Evolutionary conservation across 2,329 filamentous ascomycete species (phyloP), one percentile per base, ranked within the genome.

Genomic region (Elsinoe australis): DNA sequence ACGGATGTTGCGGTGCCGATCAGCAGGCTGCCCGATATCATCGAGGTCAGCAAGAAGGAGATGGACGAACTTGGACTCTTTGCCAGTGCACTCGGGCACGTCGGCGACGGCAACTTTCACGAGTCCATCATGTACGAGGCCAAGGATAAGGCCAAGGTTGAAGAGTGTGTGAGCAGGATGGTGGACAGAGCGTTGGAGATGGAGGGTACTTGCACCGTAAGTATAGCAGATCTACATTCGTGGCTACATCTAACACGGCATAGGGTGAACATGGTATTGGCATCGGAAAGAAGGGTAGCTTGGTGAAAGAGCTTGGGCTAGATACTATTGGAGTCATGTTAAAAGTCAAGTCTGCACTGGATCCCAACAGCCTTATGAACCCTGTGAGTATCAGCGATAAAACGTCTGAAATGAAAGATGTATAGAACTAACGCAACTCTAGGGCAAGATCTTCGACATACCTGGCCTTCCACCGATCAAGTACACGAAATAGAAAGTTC

Each of bases 31-130:
- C 73, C 77, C 8, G 79, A 82, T 57, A 78, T 82, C 39, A 79
- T 82, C 31, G 88, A 94, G 62, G 73, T 87, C 34, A 89, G 85
- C 53, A 94, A 95, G 70, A 85, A 86, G 61, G 87, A 94, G 60
- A 82, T 94, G 75, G 85, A 90, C 59, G 80, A 87, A 9, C 72
- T 95, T 8, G 87, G 87, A 0, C 69, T 95, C 1, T 94, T 95
- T 62, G 87, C 87, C 1, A 88, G 84, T 58, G 85, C 94, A 21
- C 71, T 95, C 3, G 89, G 89, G 2, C 89, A 95, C 60, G 83
- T 95, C 49, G 89, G 89, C 9, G 89, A 95, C 61, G 89, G 89
- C 29, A 95, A 95, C 65, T 95, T 95, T 69, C 89, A 95, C 64
- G 83, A 89, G 62, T 86, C 83, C 61, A 92, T 95, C 66, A 83